A percentile compares a stretch with the other conserved stretches of the same genome.
Evolutionary conservation across 371 early-diverging fungal genomes (phyloP).

Genomic region (Syncephalastrum sp.): DNA sequence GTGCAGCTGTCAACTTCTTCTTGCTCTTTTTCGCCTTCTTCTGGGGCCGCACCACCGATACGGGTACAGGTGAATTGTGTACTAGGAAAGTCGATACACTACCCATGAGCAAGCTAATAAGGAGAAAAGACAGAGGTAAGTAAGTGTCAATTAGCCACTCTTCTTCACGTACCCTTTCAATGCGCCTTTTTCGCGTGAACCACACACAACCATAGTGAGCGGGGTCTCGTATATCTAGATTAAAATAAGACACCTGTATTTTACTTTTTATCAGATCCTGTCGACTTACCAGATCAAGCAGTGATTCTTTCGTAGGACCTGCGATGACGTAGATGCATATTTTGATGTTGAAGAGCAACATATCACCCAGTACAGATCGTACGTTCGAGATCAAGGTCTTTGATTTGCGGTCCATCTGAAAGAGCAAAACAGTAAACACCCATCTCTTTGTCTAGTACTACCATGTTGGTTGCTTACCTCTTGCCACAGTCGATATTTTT

Average conservation of each 20-base stretch:
- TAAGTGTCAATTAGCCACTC: background rate
- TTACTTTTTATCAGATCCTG: background rate
- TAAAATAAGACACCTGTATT: constrained; percentile 5
- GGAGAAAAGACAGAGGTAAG: background rate
- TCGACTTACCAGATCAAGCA: constrained; percentile 49
- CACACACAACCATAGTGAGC: constrained; percentile 58
- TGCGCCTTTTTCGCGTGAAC: constrained; percentile 54
- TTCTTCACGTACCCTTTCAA: constrained; percentile 47
- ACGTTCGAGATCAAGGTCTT: constrained; percentile 48
- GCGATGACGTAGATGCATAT: constrained; percentile 52
- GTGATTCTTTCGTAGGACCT: constrained; percentile 51
- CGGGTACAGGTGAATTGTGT: constrained; percentile 60
- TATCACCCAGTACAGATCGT: constrained; percentile 28
- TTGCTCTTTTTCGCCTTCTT: constrained; percentile 45
- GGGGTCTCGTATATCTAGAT: constrained; percentile 44
- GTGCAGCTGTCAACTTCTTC: constrained; percentile 39
- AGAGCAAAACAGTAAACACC: no score
- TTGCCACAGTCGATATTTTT: constrained; percentile 37
- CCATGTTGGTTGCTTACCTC: constrained; percentile 16
- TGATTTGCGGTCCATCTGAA: constrained; percentile 41
- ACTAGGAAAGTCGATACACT: constrained; percentile 60
- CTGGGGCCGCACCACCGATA: constrained; percentile 58
- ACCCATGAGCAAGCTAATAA: constrained; percentile 50
- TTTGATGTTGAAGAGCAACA: constrained; percentile 53
- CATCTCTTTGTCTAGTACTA: no score